These are phyloP conservation scores for Hypoxylon subgilvum DNA, from an alignment of 495 filamentous ascomycete genomes.

Conservation along the genomic window DNA sequence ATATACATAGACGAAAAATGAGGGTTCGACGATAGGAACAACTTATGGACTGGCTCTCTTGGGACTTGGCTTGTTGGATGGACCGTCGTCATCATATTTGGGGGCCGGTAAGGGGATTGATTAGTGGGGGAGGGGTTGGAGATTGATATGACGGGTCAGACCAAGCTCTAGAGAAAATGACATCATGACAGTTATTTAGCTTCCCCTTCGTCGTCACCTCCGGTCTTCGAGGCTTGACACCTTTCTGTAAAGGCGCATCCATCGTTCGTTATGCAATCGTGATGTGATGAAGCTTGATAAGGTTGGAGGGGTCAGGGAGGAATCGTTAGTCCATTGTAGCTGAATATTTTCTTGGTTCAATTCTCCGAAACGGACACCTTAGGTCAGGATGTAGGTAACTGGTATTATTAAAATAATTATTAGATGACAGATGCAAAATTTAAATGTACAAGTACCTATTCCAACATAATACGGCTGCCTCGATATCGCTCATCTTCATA, in stretches of 20 bases:
- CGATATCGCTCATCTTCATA: background rate
- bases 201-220: constrained; percentile 24
- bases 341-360: too few relatives aligned
- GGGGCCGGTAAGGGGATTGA: too few relatives aligned
- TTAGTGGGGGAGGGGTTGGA: background rate
- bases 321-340: too few relatives aligned
- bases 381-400: too few relatives aligned
- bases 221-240: background rate
- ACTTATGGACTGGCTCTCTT: too few relatives aligned
- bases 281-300: constrained; percentile 16
- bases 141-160: constrained; percentile 14
- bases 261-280: constrained; percentile 21
- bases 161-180: constrained; percentile 25
- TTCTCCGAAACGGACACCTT: too few relatives aligned
- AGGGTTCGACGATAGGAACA: too few relatives aligned
- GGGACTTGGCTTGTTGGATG: too few relatives aligned
- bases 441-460: background rate
- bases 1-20: background rate
- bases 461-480: constrained; percentile 11
- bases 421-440: background rate
- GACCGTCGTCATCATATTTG: too few relatives aligned
- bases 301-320: background rate
- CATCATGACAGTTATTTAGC: constrained; percentile 29
- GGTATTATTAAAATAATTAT: background rate
- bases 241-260: constrained; percentile 5